Evolutionary conservation across 805 yeast genomes (phyloP).

Genomic region (Yamadazyma sp.): DNA sequence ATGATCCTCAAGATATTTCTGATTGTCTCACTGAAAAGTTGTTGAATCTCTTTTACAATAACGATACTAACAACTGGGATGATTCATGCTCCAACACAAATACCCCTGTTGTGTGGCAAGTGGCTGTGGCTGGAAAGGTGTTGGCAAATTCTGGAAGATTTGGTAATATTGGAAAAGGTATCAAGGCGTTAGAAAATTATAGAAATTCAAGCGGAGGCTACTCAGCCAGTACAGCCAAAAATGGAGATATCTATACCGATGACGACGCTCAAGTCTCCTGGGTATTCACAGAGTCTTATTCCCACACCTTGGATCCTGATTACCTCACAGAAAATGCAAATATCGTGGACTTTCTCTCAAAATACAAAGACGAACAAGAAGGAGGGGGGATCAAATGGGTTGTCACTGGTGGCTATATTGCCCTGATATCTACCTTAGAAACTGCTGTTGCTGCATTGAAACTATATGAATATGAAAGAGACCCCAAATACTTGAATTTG

Average conservation of each 20-base stretch:
- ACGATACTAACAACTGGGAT: slow-evolving; percentile 15
- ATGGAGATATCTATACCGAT: slow-evolving; percentile 26
- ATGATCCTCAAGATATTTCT: slow-evolving; percentile 13
- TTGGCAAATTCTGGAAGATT: slow-evolving; percentile 13
- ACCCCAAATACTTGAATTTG: slow-evolving; percentile 16
- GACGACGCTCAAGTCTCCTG: slow-evolving; percentile 28
- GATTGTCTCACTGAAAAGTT: slow-evolving; percentile 7
- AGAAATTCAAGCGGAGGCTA: slow-evolving; percentile 19
- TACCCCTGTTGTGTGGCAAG: slow-evolving; percentile 24
- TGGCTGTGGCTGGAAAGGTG: slow-evolving; percentile 26
- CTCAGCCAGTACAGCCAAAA: slow-evolving; percentile 23
- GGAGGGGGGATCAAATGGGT: slow-evolving; percentile 28
- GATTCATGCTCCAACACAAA: slow-evolving; percentile 15
- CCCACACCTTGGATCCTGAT: slow-evolving; percentile 1
- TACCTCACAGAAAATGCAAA: slow-evolving; percentile 11
- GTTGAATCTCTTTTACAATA: slow-evolving; percentile 11
- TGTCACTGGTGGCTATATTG: slow-evolving; percentile 19
- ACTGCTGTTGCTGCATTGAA: slow-evolving; percentile 24
- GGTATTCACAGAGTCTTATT: slow-evolving; percentile 20
- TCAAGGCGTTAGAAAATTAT: slow-evolving; percentile 16
- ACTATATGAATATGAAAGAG: slow-evolving; percentile 13
- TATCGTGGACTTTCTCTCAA: slow-evolving; percentile 53
- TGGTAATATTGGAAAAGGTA: slow-evolving; percentile 10
- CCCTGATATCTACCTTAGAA: slow-evolving; percentile 27
- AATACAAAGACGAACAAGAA: slow-evolving; percentile 61